Evolutionary conservation across 78 protist genomes (phyloP).

Genomic region (Speleostelium caveatum): DNA sequence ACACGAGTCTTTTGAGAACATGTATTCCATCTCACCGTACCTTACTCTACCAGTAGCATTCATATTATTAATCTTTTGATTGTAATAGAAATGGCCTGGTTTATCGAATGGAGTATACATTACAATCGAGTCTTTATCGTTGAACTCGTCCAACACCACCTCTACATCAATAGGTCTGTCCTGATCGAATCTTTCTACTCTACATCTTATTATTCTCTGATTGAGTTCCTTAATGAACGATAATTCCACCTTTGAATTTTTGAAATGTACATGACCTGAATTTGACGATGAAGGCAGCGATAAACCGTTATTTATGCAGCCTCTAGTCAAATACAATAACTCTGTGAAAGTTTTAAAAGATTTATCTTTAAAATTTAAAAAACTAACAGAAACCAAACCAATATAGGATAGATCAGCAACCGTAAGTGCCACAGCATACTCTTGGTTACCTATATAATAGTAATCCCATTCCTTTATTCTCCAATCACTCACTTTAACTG

Average conservation of each 20-base stretch:
- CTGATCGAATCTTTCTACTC: no score
- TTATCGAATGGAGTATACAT: neutral
- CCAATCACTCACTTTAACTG: neutral
- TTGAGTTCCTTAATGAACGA: no score
- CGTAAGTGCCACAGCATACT: constrained; percentile 1
- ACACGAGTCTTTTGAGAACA: neutral
- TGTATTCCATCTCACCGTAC: neutral
- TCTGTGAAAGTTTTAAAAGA: no score
- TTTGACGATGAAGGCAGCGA: no score
- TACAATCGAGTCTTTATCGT: constrained; percentile 11
- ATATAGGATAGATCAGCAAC: constrained; percentile 18
- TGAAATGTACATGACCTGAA: no score
- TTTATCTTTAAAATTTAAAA: neutral
- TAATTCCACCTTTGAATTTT: no score
- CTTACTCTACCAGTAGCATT: constrained; percentile 5
- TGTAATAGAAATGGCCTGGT: neutral
- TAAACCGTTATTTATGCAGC: no score
- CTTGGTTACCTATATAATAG: neutral
- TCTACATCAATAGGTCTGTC: no score
- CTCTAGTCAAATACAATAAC: no score
- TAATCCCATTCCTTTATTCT: constrained; percentile 34
- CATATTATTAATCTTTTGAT: constrained; percentile 11
- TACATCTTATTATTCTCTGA: no score
- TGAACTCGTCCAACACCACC: no score
- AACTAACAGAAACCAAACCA: constrained; percentile 1